Base-by-base conservation (phyloP, 1,284 basidiomycete genomes). In the Malassezia brasiliensis region DNA sequence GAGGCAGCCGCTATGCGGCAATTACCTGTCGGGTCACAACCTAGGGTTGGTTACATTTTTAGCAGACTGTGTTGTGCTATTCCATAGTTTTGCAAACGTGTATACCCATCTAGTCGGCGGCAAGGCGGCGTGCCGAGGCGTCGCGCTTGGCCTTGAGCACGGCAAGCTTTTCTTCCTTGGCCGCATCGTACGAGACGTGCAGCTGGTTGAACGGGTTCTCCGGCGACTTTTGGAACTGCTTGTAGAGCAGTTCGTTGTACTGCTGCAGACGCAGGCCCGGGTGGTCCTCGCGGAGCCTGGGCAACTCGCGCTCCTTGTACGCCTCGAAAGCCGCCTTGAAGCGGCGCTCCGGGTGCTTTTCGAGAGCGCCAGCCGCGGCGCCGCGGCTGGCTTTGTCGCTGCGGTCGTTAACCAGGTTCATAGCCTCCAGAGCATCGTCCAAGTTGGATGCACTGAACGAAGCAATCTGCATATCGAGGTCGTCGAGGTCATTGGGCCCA, bases 261-360 rank as follows among this genome's bases (percentile, higher is more conserved):
- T 91, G 88, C 66, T 90, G 83, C 67, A 90, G 72, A 49, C 87
- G 83, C 61, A 90, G 77, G 1, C 87, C 88, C 47, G 88, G 88
- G 70, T 85, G 85, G 81, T 96, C 89, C 62, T 81, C 77, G 72
- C 82, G 85, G 59, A 86, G 65, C 22, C 80, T 84, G 0, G 91
- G 88, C 64, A 96, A 77, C 70, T 94, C 87, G 3, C 83, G 80
- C 65, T 96, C 90, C 70, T 87, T 83, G 77, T 91, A 96, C 4
- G 88, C 89, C 70, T 91, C 89, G 65, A 87, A 90, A 6, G 90
- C 87, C 37, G 85, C 89, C 53, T 58, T 62, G 63, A 53, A 56
- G 77, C 83, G 54, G 64, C 90, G 87, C 83, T 98, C 91, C 47
- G 91, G 91, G 80, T 98, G 91, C 48, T 81, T 82, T 78, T 98